These are phyloP conservation scores for Colletotrichum sansevieriae DNA, from an alignment of 2,329 filamentous ascomycete species.

Conservation along the genomic window DNA sequence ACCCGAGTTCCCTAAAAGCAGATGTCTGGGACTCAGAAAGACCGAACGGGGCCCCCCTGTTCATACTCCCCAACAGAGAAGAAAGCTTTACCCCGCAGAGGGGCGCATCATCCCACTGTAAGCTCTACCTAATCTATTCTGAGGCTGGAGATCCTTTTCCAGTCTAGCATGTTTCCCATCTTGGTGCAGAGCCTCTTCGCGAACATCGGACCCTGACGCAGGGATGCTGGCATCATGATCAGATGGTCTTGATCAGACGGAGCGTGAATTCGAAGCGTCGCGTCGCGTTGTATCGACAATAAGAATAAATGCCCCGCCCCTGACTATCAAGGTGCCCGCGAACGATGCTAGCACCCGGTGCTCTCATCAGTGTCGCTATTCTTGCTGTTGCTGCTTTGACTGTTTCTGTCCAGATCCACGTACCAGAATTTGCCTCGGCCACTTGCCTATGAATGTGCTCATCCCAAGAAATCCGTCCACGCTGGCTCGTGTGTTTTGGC, in stretches of 20 bases:
- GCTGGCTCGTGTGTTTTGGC: constrained; percentile 5
- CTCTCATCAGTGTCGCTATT: background rate
- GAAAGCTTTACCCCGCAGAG: constrained; percentile 40
- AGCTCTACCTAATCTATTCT: constrained; percentile 24
- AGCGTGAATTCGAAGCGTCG: background rate
- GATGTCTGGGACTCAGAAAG: constrained; percentile 2
- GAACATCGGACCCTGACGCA: background rate
- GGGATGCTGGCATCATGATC: constrained; percentile 7
- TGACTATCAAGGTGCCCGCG: background rate
- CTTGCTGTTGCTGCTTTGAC: no score
- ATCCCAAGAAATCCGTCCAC: constrained; percentile 22
- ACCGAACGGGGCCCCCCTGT: constrained; percentile 29
- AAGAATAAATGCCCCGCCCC: background rate
- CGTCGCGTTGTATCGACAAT: no score
- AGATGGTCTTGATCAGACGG: constrained; percentile 4
- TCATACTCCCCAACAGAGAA: constrained; percentile 29
- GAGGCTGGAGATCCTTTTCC: constrained; percentile 23
- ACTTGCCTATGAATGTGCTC: background rate
- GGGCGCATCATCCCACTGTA: constrained; percentile 33
- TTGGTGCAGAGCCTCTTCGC: constrained; percentile 15
- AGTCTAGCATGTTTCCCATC: constrained; percentile 13
- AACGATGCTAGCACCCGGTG: background rate
- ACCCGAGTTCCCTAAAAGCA: constrained; percentile 6
- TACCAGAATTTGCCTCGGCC: no score
- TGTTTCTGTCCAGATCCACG: no score